phyloP scores from a whole-genome alignment of 106 monocot species.

The Acanthochlamys bracteata region DNA sequence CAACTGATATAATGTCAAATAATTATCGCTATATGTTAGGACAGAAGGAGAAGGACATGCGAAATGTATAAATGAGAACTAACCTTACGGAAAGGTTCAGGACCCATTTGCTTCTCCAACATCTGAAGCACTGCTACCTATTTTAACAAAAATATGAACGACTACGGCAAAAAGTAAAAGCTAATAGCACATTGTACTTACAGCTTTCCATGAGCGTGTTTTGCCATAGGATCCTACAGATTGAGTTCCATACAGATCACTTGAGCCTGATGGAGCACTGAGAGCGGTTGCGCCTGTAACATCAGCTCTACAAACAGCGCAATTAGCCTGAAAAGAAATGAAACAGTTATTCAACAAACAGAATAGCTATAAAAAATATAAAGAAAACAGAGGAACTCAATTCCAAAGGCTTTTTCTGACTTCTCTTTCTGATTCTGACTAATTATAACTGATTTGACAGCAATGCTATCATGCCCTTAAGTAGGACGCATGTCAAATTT shows the following conservation, averaged over 20 bases:
- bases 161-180: not conserved
- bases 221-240: constrained; percentile 80
- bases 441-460: no score
- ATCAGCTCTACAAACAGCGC: constrained; percentile 83
- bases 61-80: not conserved
- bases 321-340: constrained; percentile 56
- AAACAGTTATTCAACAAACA: no score
- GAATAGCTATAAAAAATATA: no score
- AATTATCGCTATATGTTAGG: no score
- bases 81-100: constrained; percentile 93
- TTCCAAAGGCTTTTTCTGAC: no score
- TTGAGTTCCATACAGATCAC: constrained; percentile 84
- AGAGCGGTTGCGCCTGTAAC: constrained; percentile 76
- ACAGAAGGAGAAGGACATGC: no score
- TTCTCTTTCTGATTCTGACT: no score
- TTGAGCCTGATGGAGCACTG: constrained; percentile 53
- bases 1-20: no score
- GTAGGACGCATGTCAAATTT: no score
- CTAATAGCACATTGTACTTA: constrained; percentile 25
- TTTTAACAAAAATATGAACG: constrained; percentile 3
- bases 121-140: constrained; percentile 92
- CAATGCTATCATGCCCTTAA: no score
- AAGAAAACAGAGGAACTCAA: no score
- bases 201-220: constrained; percentile 89
- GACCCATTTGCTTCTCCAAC: constrained; percentile 99